Base-by-base conservation (phyloP, 129 eudicot genomes). In the Arctium minus region DNA sequence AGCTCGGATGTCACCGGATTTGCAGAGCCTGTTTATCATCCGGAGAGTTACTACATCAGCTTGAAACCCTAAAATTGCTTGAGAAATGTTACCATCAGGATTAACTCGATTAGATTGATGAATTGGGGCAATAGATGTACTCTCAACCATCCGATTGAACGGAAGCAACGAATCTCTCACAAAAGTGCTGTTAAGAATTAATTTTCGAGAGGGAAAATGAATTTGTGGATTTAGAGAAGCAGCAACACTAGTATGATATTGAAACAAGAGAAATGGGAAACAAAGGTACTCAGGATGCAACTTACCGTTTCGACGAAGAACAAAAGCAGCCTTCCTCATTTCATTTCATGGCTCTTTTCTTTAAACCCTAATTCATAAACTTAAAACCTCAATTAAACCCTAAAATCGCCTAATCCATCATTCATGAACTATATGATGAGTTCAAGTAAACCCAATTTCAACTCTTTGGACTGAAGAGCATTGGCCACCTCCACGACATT, bases 251-350 rank as follows among this genome's bases (percentile, higher is more conserved):
- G 65, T 84, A 17, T 65, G 76, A 83, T 79, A 79, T 33, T 46
- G 17, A 67, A 79, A 67, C 68, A 74, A 73, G 35, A 65, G 46
- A 73, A 79, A 44, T 8, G 87, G 75, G 53, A 38, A 37, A 81
- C 18, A 73, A 71, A 48, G 38, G 83, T 80, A 73, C 74, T 67
- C 37, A 64, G 81, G 85, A 71, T 60, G 79, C 40, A 42, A 84
- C 86, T 79, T 84, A 79, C 83, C 46, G 35, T 44, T 84, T 78
- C 44, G 87, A 84, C 5, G 76, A 74, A 84, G 77, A 68, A 73
- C 42, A 73, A 35, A 62, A 73, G 87, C 84, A 84, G 84, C 68
- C 40, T 84, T 76, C 27, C 73, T 79, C 76, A 79, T 64, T 79
- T 22, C 79, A 65, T 39, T 79, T 22, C 79, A 65, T 39, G 80